Conservation (phyloP, 495 filamentous ascomycete genomes). For the Sphaerosporella brunnea region DNA sequence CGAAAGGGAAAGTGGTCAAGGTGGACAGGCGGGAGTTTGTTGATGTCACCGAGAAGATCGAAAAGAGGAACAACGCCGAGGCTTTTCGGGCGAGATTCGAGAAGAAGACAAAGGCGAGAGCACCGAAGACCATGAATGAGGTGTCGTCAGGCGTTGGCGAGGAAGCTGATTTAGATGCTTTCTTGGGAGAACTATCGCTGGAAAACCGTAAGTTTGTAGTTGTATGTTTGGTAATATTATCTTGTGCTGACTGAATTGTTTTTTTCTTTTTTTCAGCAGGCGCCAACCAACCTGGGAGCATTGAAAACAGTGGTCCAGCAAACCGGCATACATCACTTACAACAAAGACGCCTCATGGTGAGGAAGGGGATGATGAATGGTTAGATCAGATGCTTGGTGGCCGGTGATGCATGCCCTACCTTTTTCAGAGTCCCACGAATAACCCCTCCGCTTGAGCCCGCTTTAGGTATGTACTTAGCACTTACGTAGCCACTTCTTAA, state of each 20-base stretch:
- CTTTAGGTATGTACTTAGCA: too few species aligned
- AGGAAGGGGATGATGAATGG: constrained; percentile 5
- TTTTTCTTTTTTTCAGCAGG: too few species aligned
- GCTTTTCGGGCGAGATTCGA: constrained; percentile 24
- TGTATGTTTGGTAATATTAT: too few species aligned
- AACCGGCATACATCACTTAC: too few species aligned
- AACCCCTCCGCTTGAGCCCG: too few species aligned
- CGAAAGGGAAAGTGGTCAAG: constrained; percentile 14
- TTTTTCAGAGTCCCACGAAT: too few species aligned
- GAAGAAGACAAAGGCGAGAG: constrained; percentile 18
- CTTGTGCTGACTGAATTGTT: too few species aligned
- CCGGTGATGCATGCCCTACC: too few species aligned
- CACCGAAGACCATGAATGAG: background rate
- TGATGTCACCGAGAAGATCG: constrained; percentile 24
- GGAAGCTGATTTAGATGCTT: constrained; percentile 21
- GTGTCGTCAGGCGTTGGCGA: constrained; percentile 9
- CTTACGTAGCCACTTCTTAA: too few species aligned
- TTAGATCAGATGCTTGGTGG: constrained; percentile 4
- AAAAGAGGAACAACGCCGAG: constrained; percentile 21
- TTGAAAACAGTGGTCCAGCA: too few species aligned
- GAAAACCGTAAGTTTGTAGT: background rate
- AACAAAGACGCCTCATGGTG: too few species aligned
- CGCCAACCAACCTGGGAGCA: too few species aligned
- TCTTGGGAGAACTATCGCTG: constrained; percentile 19
- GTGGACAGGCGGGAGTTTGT: constrained; percentile 22